Evolutionary conservation across 139 green algal species (phyloP), one percentile per base, ranked within the genome.

Genomic region (Chlamydomonas schloesseri): DNA sequence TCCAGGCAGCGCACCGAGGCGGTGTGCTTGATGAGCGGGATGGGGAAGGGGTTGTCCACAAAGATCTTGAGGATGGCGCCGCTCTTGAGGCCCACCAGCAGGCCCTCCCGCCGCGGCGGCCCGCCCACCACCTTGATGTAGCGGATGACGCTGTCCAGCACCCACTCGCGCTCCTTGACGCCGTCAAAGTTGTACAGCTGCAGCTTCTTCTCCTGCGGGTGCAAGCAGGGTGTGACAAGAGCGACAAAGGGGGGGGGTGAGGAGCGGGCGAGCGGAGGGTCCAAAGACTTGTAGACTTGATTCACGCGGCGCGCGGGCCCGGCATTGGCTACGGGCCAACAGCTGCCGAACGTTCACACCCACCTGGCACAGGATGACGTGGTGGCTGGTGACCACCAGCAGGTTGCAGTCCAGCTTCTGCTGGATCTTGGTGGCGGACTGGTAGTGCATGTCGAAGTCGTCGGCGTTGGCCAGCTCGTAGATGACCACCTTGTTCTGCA

Each of bases 81-180:
- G 36, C 67, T 92, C 88, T 96, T 96, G 18, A 97, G 90, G 0
- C 95, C 96, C 29, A 97, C 91, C 68, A 98, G 89, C 71, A 98
- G 82, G 1, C 93, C 94, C 93, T 98, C 95, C 69, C 81, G 87
- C 28, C 53, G 67, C 20, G 73, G 74, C n/a, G 87, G 93, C 1
- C 96, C 96, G 20, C 95, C 95, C 47, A 96, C 91, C 34, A 95
- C 91, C 90, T 96, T 97, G 91, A 97, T 97, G 93, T 96, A 97
- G 34, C 93, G 91, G 81, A 98, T 96, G 36, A 95, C 88, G 11
- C 67, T 80, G 55, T 96, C 94, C 84, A 98, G 81, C 76, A 94
- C 75, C 95, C 94, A 97, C 82, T 97, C 91, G 21, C 93, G 90
- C 90, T 93, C 91, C 86, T 93, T 92, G 20, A 91, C 82, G 42